phyloP scores from a whole-genome alignment of 805 yeast genomes.

The Wickerhamomyces rabaulensis region DNA sequence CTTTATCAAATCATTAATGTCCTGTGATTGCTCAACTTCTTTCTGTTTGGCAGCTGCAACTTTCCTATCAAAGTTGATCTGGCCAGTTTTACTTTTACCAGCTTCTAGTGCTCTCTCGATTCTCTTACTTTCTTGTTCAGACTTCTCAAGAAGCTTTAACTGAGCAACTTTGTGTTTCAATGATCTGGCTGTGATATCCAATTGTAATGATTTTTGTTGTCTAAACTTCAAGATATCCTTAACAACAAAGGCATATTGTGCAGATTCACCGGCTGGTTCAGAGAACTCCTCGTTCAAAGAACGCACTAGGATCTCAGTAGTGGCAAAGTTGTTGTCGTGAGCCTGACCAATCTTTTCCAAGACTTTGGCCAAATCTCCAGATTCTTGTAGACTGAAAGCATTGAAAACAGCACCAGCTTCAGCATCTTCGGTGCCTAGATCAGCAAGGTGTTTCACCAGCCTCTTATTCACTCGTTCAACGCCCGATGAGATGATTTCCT shows the following conservation, averaged over 20 bases:
- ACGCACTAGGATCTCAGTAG: conserved; percentile 42
- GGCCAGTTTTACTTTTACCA: conserved; percentile 21
- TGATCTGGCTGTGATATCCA: conserved; percentile 36
- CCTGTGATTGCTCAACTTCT: conserved; percentile 2
- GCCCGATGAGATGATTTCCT: conserved; percentile 36
- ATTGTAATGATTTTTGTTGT: conserved; percentile 42
- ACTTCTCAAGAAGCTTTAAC: conserved; percentile 33
- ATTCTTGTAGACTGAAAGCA: conserved; percentile 48
- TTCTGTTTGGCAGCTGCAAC: conserved; percentile 17
- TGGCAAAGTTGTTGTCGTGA: conserved; percentile 64
- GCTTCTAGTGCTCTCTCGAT: conserved; percentile 28
- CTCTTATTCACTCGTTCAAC: conserved; percentile 56
- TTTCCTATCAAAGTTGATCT: conserved; percentile 25
- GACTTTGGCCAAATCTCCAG: conserved; percentile 38
- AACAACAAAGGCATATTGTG: conserved; percentile 55
- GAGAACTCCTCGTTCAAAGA: conserved; percentile 54
- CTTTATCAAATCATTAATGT: neutral
- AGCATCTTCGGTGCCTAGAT: conserved; percentile 56
- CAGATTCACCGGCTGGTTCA: conserved; percentile 69
- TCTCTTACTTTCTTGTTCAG: conserved; percentile 40
- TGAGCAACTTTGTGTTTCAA: conserved; percentile 28
- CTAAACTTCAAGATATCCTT: conserved; percentile 51
- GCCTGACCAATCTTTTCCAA: conserved; percentile 82
- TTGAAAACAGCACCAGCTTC: conserved; percentile 69
- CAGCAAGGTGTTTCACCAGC: conserved; percentile 43